A percentile compares a stretch with the other conserved stretches of the same genome.
Conservation (phyloP, 2,329 filamentous ascomycete species). For the Alternaria arborescens region DNA sequence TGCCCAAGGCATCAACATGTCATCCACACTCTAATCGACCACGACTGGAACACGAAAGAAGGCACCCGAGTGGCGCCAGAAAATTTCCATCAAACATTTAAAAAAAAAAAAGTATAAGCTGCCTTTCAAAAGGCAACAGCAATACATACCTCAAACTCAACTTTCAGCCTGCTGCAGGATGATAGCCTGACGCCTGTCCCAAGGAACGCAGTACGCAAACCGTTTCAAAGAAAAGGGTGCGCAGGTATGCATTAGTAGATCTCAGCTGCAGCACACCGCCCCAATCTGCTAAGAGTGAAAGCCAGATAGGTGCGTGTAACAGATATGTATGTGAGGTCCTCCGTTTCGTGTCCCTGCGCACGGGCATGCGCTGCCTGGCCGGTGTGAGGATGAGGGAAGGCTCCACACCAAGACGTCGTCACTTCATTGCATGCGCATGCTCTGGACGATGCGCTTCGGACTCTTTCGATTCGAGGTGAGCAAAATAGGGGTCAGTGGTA, state of each 20-base stretch:
- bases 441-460: background rate
- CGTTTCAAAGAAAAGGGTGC: slow-evolving; percentile 28
- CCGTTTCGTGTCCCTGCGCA: slow-evolving; percentile 27
- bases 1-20: slow-evolving; percentile 19
- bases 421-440: background rate
- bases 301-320: slow-evolving; percentile 18
- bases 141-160: slow-evolving; percentile 11
- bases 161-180: slow-evolving; percentile 24
- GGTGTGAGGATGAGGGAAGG: slow-evolving; percentile 38
- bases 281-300: slow-evolving; percentile 35
- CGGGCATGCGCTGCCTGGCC: slow-evolving; percentile 21
- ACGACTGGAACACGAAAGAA: background rate
- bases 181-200: slow-evolving; percentile 43
- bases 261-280: slow-evolving; percentile 40
- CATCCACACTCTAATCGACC: background rate
- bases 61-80: background rate
- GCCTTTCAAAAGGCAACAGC: background rate
- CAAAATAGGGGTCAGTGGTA: background rate
- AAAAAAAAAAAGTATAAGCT: background rate
- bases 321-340: slow-evolving; percentile 28
- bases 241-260: slow-evolving; percentile 48
- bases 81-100: background rate
- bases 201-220: slow-evolving; percentile 28
- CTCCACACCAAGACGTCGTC: slow-evolving; percentile 1
- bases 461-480: background rate